phyloP scores from a whole-genome alignment of 768 basidiomycete genomes.

The Mycena belliarum region DNA sequence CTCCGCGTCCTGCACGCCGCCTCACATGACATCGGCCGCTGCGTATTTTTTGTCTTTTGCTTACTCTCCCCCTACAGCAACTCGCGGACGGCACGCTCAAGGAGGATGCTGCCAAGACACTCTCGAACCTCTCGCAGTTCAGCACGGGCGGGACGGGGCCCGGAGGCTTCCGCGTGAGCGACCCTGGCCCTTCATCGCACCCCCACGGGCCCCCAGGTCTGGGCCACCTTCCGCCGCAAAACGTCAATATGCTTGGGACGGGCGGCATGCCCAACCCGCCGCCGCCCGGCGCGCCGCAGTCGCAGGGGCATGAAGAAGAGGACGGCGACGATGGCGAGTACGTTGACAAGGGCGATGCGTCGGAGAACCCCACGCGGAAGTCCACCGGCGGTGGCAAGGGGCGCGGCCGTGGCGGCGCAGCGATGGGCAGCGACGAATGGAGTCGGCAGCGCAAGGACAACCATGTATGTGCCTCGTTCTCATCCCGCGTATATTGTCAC shows the following conservation, averaged over 20 bases:
- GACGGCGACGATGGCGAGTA: conserved; percentile 28
- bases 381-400: conserved; percentile 38
- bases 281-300: conserved; percentile 23
- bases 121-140: conserved; percentile 31
- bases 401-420: conserved; percentile 55
- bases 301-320: too few species aligned
- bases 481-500: background rate
- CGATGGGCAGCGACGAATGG: conserved; percentile 80
- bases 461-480: conserved; percentile 51
- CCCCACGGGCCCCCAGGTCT: conserved; percentile 68
- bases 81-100: conserved; percentile 24
- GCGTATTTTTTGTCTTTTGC: background rate
- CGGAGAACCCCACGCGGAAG: conserved; percentile 28
- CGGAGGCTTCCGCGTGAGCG: conserved; percentile 54
- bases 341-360: conserved; percentile 26
- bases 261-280: conserved; percentile 47
- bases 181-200: conserved; percentile 74
- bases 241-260: conserved; percentile 19
- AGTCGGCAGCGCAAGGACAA: conserved; percentile 79
- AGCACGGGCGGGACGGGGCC: conserved; percentile 34
- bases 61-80: conserved; percentile 3
- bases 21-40: conserved; percentile 18
- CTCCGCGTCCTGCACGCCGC: conserved; percentile 20
- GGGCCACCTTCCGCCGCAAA: conserved; percentile 48
- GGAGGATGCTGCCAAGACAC: conserved; percentile 30